Conservation (phyloP, 768 basidiomycete genomes). For the Naganishia antarctica region DNA sequence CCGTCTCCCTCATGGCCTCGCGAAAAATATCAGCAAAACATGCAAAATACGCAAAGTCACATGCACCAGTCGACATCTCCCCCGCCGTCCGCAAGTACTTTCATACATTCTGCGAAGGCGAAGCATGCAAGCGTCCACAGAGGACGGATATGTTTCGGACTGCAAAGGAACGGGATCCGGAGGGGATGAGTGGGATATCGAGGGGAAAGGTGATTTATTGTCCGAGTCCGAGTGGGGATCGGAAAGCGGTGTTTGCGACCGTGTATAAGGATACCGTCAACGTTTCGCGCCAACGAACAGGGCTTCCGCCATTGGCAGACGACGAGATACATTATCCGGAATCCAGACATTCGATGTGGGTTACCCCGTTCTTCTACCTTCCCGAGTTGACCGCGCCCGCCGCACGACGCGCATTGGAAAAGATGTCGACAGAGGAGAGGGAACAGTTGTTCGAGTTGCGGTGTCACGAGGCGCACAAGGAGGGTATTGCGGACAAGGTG, state of each 20-base stretch:
- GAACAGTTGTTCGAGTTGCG: slow-evolving; percentile 33
- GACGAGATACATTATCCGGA: slow-evolving; percentile 3
- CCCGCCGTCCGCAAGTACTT: slow-evolving; percentile 39
- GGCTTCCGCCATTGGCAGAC: not conserved
- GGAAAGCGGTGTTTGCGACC: slow-evolving; percentile 6
- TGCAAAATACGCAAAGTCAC: slow-evolving; percentile 24
- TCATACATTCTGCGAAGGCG: slow-evolving; percentile 43
- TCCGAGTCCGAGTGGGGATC: slow-evolving; percentile 28
- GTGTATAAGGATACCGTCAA: slow-evolving; percentile 15
- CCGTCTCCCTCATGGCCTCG: slow-evolving; percentile 39
- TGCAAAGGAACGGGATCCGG: slow-evolving; percentile 28
- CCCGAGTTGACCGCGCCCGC: slow-evolving; percentile 31
- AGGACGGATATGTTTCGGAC: slow-evolving; percentile 27
- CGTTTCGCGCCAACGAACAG: slow-evolving; percentile 16
- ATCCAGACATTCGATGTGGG: not conserved
- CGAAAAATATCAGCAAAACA: slow-evolving; percentile 28
- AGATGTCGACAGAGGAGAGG: slow-evolving; percentile 27
- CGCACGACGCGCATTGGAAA: slow-evolving; percentile 30
- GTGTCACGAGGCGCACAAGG: slow-evolving; percentile 34
- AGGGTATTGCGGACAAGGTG: slow-evolving; percentile 33
- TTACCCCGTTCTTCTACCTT: slow-evolving; percentile 31
- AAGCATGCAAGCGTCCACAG: slow-evolving; percentile 30
- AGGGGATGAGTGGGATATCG: slow-evolving; percentile 11
- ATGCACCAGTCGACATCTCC: slow-evolving; percentile 22
- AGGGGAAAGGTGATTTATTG: too few relatives aligned